These are phyloP conservation scores for Boletales sp. DNA, from an alignment of 768 basidiomycete species.

Conservation along the genomic window DNA sequence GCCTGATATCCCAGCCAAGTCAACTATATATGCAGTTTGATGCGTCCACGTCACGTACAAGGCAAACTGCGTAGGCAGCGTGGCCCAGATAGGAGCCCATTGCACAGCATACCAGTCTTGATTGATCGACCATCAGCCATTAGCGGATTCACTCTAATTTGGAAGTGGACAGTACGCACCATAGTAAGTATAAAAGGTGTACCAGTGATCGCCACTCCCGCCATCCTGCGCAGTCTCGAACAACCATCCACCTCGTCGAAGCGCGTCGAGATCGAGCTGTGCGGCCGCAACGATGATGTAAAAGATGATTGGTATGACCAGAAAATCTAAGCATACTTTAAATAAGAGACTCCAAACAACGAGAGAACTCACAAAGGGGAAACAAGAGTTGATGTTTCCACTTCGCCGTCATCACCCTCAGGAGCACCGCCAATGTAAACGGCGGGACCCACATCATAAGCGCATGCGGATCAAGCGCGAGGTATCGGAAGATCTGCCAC, in stretches of 20 bases:
- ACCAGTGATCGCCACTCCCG: conserved; percentile 54
- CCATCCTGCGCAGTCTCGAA: conserved; percentile 56
- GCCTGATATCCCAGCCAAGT: conserved; percentile 37
- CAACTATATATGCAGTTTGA: neutral
- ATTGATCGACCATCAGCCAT: neutral
- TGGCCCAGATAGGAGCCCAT: conserved; percentile 70
- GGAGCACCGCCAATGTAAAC: conserved; percentile 65
- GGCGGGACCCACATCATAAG: conserved; percentile 80
- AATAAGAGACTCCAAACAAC: neutral
- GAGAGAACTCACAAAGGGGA: conserved; percentile 63
- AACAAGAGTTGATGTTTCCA: conserved; percentile 90
- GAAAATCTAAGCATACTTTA: conserved; percentile 52
- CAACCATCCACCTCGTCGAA: conserved; percentile 77
- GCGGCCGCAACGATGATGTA: conserved; percentile 73
- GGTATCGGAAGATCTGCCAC: conserved; percentile 58
- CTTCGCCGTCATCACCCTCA: conserved; percentile 76
- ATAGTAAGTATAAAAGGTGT: conserved; percentile 78
- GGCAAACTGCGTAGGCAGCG: conserved; percentile 92
- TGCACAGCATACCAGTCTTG: conserved; percentile 59
- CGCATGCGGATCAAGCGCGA: conserved; percentile 62
- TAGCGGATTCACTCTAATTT: neutral
- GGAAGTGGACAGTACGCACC: conserved; percentile 42
- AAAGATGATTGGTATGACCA: conserved; percentile 77
- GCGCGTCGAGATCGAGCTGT: conserved; percentile 50
- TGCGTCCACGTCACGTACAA: conserved; percentile 47